Evolutionary conservation across 441 rosid genomes (phyloP), one percentile per base, ranked within the genome.

Genomic region (Croton setiger): DNA sequence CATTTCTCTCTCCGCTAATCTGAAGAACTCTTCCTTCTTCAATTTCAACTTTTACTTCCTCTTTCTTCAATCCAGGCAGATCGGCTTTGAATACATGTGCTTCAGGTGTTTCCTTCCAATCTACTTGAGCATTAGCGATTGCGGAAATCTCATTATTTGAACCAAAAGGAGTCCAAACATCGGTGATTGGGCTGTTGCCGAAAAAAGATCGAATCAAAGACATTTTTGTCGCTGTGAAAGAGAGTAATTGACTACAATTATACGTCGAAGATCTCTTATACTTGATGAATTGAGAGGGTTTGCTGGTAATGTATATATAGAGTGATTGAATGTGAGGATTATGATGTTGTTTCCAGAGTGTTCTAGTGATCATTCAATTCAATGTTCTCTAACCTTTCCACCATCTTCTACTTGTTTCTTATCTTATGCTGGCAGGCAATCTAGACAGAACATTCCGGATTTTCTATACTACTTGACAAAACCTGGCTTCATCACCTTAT

Each of bases 91-190:
- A 72, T 7, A 77, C 56, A 21, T 75, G 79, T 0, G 75, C 81
- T 64, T 75, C 71, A 4, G 74, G 77, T 57, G 81, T 77, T 63
- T 80, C 84, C 67, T 77, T 77, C 77, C 81, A 80, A 53, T 80
- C 79, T 0, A 79, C 74, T 23, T 70, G 81, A 13, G 71, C 69
- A 57, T 61, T 80, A 14, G 78, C 60, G 10, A 75, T 54, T 47
- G 64, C 9, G 5, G 74, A 61, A 12, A 67, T 49, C 63, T 66
- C 75, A 0, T 66, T 75, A 63, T 36, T 66, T 31, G 74, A 65
- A 4, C 58, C 51, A 7, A 17, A 7, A 18, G 74, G 74, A 7
- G 68, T 56, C 60, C 71, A 60, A 0, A 45, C 11, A 1, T 66
- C 78, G 0, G 63, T 27, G 18, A 71, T 53, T 27, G 65, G 55